phyloP scores from a whole-genome alignment of 345 rosid genomes.

The Gossypium bickii region DNA sequence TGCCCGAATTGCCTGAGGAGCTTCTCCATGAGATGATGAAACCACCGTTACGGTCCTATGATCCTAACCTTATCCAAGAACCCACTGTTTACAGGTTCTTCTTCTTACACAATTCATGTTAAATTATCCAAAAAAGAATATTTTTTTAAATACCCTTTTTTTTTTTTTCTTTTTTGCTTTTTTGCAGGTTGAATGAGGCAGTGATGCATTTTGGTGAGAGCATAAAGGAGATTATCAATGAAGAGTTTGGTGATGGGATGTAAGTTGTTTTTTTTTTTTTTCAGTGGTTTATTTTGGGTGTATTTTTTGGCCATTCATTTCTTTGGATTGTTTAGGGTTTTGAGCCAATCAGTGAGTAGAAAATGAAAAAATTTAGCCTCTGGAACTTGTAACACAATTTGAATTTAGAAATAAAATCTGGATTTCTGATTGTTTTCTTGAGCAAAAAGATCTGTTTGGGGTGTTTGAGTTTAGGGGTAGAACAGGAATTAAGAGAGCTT shows the following conservation, averaged over 20 bases:
- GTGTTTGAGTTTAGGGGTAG: neutral
- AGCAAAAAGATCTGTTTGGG: neutral
- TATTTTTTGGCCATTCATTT: neutral
- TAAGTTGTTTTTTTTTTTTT: constrained; percentile 24
- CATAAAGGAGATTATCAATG: constrained; percentile 86
- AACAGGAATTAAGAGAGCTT: neutral
- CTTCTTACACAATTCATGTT: neutral
- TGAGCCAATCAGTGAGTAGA: neutral
- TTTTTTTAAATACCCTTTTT: neutral
- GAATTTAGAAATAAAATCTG: neutral
- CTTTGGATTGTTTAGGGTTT: neutral
- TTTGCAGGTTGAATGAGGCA: constrained; percentile 74
- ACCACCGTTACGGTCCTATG: constrained; percentile 72
- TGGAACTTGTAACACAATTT: neutral
- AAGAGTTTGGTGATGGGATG: constrained; percentile 97
- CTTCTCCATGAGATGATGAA: constrained; percentile 66
- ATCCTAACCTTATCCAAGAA: constrained; percentile 72
- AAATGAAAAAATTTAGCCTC: neutral
- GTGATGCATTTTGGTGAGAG: constrained; percentile 98
- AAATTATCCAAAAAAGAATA: neutral
- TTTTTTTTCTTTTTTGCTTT: neutral
- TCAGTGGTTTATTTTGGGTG: neutral
- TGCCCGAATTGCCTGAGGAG: constrained; percentile 55
- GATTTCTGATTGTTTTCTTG: neutral
- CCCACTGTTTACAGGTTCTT: constrained; percentile 75